Evolutionary conservation across 2,329 filamentous ascomycete species (phyloP).

Genomic region (Chaetomiaceae sp.): DNA sequence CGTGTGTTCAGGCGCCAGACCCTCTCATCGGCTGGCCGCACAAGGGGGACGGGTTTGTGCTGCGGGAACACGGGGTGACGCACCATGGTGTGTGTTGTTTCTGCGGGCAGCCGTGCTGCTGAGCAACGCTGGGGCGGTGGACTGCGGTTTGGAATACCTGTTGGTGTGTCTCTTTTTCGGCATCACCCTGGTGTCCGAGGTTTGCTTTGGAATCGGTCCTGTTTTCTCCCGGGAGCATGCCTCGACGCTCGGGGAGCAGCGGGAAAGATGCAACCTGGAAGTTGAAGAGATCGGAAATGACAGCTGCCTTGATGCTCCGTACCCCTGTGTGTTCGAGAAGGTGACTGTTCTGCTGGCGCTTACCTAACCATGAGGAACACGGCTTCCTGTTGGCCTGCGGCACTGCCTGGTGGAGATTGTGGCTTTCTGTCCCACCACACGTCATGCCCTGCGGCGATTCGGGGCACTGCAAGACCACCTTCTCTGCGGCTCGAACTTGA

Average conservation of each 20-base stretch:
- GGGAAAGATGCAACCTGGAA: not conserved
- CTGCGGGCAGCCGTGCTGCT: slow-evolving; percentile 30
- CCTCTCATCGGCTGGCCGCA: not conserved
- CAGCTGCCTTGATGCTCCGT: not conserved
- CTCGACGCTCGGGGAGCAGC: not conserved
- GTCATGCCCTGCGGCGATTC: slow-evolving; percentile 11
- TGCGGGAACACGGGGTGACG: slow-evolving; percentile 13
- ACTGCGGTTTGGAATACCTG: slow-evolving; percentile 55
- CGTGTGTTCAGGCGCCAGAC: not conserved
- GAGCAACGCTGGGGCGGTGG: slow-evolving; percentile 49
- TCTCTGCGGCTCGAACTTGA: slow-evolving; percentile 7
- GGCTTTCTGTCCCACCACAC: slow-evolving; percentile 6
- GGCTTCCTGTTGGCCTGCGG: not conserved
- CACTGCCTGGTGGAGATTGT: not conserved
- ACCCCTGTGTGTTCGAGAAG: too few species aligned
- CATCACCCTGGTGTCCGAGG: slow-evolving; percentile 38
- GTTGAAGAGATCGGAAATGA: not conserved
- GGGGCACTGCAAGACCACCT: not conserved
- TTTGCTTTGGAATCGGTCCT: not conserved
- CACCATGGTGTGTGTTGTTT: slow-evolving; percentile 19
- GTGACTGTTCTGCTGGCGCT: too few species aligned
- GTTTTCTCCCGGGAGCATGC: not conserved
- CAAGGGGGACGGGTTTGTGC: slow-evolving; percentile 5
- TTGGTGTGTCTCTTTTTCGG: slow-evolving; percentile 58
- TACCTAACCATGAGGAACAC: not conserved